Percentiles rank a stretch among this genome's conserved stretches.
Evolutionary conservation across 169 alveolate species (phyloP).

Genomic region (Cryptosporidium ubiquitum): DNA sequence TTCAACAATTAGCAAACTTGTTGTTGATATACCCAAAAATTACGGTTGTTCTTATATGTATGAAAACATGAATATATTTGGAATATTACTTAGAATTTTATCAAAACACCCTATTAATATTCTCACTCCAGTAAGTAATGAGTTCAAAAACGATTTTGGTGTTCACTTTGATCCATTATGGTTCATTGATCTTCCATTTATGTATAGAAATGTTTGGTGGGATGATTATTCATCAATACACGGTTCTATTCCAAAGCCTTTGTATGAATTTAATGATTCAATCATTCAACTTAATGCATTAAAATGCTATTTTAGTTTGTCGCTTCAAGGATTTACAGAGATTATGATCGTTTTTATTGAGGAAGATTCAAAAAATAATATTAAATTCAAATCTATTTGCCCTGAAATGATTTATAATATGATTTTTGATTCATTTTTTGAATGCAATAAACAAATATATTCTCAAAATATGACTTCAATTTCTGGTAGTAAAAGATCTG

Average conservation of each 20-base stretch:
- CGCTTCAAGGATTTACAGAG: conserved; percentile 53
- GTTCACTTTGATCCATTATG: conserved; percentile 25
- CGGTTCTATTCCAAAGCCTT: conserved; percentile 30
- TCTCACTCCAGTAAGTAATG: neutral
- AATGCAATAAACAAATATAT: conserved; percentile 21
- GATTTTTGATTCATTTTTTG: conserved; percentile 8
- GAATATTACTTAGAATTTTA: conserved; percentile 16
- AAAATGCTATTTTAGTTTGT: conserved; percentile 28
- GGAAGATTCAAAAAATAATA: neutral
- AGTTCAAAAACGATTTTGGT: conserved; percentile 21
- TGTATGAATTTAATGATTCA: neutral
- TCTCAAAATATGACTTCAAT: neutral
- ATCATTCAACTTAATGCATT: conserved; percentile 20
- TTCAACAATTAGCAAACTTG: neutral
- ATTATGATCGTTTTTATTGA: neutral
- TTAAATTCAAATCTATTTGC: conserved; percentile 11
- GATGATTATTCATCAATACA: conserved; percentile 13
- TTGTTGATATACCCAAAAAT: neutral
- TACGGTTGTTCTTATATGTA: neutral
- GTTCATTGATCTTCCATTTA: conserved; percentile 38
- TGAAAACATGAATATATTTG: neutral
- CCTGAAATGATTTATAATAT: conserved; percentile 23
- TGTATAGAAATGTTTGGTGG: conserved; percentile 39
- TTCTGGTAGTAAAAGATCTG: neutral
- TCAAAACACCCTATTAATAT: conserved; percentile 35